A percentile compares a stretch with the other conserved stretches of the same genome.
Conservation (phyloP, 192 early-diverging fungal genomes). For the Endogone sp. region DNA sequence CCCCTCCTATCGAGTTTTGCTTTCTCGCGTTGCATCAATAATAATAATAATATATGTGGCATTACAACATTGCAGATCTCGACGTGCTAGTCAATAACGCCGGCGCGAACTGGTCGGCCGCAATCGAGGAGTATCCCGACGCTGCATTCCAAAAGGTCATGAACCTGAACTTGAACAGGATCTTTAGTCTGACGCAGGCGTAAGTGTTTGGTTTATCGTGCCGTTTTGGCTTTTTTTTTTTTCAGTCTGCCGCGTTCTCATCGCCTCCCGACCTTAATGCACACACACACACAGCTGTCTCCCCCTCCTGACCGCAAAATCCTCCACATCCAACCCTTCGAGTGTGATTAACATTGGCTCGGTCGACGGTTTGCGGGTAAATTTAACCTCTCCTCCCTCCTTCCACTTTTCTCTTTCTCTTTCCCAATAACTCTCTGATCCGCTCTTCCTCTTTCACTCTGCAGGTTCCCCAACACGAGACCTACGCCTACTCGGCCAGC, state of each 20-base stretch:
- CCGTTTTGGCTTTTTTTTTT: too few relatives aligned
- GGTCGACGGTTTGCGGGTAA: slow-evolving; percentile 53
- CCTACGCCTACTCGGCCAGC: slow-evolving; percentile 72
- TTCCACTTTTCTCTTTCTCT: not conserved
- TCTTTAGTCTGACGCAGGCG: slow-evolving; percentile 77
- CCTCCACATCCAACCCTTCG: slow-evolving; percentile 50
- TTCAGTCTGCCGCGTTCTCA: too few relatives aligned
- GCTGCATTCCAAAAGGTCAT: slow-evolving; percentile 71
- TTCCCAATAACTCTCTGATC: not conserved
- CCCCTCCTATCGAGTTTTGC: not conserved
- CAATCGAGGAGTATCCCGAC: slow-evolving; percentile 54
- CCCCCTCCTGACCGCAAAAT: slow-evolving; percentile 62
- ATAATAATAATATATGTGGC: too few relatives aligned
- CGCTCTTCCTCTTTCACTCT: not conserved
- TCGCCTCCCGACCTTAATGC: too few relatives aligned
- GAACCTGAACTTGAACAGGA: slow-evolving; percentile 80
- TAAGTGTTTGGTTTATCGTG: slow-evolving; percentile 25
- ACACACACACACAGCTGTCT: slow-evolving; percentile 37
- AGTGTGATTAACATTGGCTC: slow-evolving; percentile 92
- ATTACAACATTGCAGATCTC: slow-evolving; percentile 60
- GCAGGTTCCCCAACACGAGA: slow-evolving; percentile 31
- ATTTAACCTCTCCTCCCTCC: slow-evolving; percentile 30
- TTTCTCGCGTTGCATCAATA: too few relatives aligned
- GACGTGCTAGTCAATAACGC: slow-evolving; percentile 90
- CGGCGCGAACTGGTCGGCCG: slow-evolving; percentile 57